Percentiles rank a stretch among this genome's conserved stretches.
phyloP scores from a whole-genome alignment of 2,329 filamentous ascomycete species.

The Fusarium chlamydosporum region DNA sequence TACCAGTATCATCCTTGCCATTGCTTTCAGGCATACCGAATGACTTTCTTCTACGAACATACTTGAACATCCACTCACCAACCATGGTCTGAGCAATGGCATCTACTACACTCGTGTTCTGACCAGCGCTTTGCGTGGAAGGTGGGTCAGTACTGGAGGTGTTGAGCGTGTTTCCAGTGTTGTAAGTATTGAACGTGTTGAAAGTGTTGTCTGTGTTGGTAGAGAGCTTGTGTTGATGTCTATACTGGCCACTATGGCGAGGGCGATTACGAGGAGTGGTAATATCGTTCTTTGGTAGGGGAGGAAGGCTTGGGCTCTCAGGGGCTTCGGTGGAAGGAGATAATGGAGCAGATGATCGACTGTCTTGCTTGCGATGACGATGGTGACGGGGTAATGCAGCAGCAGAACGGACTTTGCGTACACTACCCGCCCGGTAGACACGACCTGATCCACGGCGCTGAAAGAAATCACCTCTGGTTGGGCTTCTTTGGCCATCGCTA shows the following conservation, averaged over 20 bases:
- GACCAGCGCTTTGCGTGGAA: slow-evolving; percentile 67
- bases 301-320: slow-evolving; percentile 79
- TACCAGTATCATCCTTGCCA: slow-evolving; percentile 77
- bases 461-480: slow-evolving; percentile 73
- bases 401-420: slow-evolving; percentile 89
- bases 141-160: slow-evolving; percentile 60
- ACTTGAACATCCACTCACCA: slow-evolving; percentile 97
- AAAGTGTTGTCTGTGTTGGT: slow-evolving; percentile 70
- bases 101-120: slow-evolving; percentile 88
- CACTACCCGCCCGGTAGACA: slow-evolving; percentile 70
- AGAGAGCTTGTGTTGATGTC: slow-evolving; percentile 71
- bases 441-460: slow-evolving; percentile 66
- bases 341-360: slow-evolving; percentile 74
- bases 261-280: slow-evolving; percentile 69
- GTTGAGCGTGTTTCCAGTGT: slow-evolving; percentile 68
- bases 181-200: slow-evolving; percentile 63
- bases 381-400: slow-evolving; percentile 74
- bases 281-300: slow-evolving; percentile 80
- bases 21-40: slow-evolving; percentile 83
- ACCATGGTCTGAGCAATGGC: slow-evolving; percentile 99
- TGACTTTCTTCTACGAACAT: slow-evolving; percentile 87
- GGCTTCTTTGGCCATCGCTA: slow-evolving; percentile 82
- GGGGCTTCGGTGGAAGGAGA: slow-evolving; percentile 76
- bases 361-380: slow-evolving; percentile 64
- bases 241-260: slow-evolving; percentile 59